Conservation (phyloP, 345 rosid genomes). For the Salix caprea region DNA sequence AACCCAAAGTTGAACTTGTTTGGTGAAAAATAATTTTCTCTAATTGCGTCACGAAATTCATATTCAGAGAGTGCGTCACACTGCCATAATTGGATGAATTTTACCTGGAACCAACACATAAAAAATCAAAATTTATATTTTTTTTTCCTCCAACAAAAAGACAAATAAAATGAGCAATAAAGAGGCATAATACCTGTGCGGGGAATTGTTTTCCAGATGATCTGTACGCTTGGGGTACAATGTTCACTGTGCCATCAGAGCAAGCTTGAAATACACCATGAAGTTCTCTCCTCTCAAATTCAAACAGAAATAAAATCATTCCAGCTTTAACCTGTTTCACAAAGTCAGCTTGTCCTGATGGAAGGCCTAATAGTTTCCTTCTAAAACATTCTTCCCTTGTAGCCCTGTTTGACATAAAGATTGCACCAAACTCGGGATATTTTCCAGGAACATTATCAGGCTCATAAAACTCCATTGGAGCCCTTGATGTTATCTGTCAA, state of each 20-base stretch:
- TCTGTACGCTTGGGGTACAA: conserved; percentile 49
- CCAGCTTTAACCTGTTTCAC: conserved; percentile 64
- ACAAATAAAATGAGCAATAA: neutral
- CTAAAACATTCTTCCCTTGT: conserved; percentile 48
- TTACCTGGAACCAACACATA: conserved; percentile 35
- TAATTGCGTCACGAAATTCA: conserved; percentile 54
- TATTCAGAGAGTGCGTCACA: conserved; percentile 57
- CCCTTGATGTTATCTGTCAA: conserved; percentile 27
- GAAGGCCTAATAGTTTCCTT: conserved; percentile 57
- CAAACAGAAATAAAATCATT: conserved; percentile 68
- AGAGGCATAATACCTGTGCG: conserved; percentile 50
- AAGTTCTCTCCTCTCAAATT: conserved; percentile 54
- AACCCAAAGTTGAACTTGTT: conserved; percentile 74
- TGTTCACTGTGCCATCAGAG: conserved; percentile 54
- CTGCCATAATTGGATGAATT: conserved; percentile 40
- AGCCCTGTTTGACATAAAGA: conserved; percentile 55
- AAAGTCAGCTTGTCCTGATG: conserved; percentile 33
- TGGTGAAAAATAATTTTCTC: conserved; percentile 51
- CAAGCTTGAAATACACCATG: conserved; percentile 65
- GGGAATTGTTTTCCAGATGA: conserved; percentile 65
- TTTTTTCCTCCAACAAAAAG: neutral
- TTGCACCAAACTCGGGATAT: conserved; percentile 55
- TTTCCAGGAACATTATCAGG: conserved; percentile 27
- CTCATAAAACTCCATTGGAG: conserved; percentile 22
- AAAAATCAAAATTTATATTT: neutral